Conservation (phyloP, 495 filamentous ascomycete genomes). For the Daldinia concentrica region DNA sequence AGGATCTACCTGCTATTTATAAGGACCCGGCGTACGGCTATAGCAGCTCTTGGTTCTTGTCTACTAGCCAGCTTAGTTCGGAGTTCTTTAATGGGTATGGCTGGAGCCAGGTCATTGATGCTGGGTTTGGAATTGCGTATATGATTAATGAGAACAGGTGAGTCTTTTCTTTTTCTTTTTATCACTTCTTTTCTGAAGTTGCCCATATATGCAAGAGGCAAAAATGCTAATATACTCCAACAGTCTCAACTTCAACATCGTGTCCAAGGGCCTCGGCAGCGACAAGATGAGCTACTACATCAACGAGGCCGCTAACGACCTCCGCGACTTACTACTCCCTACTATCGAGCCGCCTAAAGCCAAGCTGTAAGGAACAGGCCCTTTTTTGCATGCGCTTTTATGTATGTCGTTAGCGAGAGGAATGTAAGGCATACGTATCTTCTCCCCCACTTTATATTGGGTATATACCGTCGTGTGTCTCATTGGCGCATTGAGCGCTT, state of each 20-base stretch:
- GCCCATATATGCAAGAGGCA: background rate
- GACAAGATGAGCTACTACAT: constrained; percentile 95
- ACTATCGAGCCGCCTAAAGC: constrained; percentile 86
- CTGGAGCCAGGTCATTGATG: constrained; percentile 98
- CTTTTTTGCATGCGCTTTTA: background rate
- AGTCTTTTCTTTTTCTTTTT: constrained; percentile 45
- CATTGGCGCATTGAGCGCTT: constrained; percentile 3
- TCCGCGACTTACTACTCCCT: constrained; percentile 86
- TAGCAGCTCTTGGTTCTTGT: constrained; percentile 88
- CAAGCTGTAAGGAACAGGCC: constrained; percentile 71
- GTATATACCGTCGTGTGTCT: constrained; percentile 5
- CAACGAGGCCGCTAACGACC: constrained; percentile 89
- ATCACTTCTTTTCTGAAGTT: background rate
- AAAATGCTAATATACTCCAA: constrained; percentile 28
- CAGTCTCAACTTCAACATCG: constrained; percentile 98
- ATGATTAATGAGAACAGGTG: constrained; percentile 98
- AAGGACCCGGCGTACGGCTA: constrained; percentile 88
- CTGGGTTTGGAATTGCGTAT: constrained; percentile 96
- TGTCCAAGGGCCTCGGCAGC: constrained; percentile 89
- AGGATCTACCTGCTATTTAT: constrained; percentile 83
- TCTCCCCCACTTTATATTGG: background rate
- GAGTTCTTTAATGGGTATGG: constrained; percentile 99
- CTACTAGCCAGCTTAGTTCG: constrained; percentile 86
- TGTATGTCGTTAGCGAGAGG: background rate
- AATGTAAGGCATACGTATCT: background rate